phyloP scores from a whole-genome alignment of 306 rosid species.

The Casuarina equisetifolia region DNA sequence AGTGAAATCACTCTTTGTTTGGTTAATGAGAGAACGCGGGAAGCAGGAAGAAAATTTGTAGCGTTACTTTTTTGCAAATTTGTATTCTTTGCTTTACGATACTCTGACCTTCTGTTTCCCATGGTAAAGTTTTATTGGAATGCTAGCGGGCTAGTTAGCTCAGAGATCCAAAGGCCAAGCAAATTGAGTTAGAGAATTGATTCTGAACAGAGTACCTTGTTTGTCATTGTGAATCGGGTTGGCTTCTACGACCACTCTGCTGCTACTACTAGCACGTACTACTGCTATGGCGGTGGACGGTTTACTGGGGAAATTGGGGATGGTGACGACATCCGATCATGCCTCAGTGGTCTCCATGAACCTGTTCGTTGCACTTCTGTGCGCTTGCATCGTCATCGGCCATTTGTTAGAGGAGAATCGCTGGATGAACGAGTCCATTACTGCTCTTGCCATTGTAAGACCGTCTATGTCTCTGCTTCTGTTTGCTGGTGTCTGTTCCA shows the following conservation, averaged over 20 bases:
- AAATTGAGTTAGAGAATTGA: background rate
- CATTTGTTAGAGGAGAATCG: constrained; percentile 83
- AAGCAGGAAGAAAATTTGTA: background rate
- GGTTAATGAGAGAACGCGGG: constrained; percentile 17
- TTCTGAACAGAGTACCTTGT: background rate
- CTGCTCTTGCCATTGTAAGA: constrained; percentile 86
- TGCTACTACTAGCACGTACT: background rate
- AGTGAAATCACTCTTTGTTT: constrained; percentile 15
- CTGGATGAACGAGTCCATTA: constrained; percentile 95
- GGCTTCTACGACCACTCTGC: background rate
- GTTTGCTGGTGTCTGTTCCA: background rate
- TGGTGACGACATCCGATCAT: constrained; percentile 57
- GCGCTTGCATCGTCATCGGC: constrained; percentile 82
- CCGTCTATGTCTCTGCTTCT: background rate
- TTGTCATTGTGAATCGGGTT: background rate
- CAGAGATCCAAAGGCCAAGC: background rate
- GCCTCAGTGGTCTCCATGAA: constrained; percentile 81
- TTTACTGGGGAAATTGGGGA: constrained; percentile 27
- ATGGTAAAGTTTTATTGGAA: constrained; percentile 6
- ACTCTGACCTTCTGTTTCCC: background rate
- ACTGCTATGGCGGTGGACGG: constrained; percentile 21
- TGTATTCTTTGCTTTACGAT: background rate
- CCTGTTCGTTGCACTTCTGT: constrained; percentile 83
- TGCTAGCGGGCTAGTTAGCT: background rate
- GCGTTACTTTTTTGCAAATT: background rate